Evolutionary conservation across 768 basidiomycete genomes (phyloP).

Genomic region (Kwoniella sp.): DNA sequence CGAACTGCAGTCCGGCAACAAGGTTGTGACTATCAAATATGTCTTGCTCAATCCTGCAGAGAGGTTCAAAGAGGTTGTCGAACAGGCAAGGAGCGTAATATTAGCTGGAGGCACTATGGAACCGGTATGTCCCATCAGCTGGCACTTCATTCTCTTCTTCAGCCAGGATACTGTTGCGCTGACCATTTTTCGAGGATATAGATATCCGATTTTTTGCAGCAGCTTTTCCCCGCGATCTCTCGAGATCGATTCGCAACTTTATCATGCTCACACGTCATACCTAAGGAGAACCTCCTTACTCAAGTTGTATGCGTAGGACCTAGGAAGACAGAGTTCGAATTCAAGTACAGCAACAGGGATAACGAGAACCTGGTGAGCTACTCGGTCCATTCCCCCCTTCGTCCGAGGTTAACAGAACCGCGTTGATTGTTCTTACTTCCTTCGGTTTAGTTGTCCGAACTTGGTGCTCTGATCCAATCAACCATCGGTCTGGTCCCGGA

Average conservation of each 20-base stretch:
- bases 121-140: conserved; percentile 68
- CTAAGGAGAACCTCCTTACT: conserved; percentile 72
- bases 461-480: conserved; percentile 82
- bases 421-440: too few species aligned
- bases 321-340: conserved; percentile 70
- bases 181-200: conserved; percentile 53
- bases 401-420: too few species aligned
- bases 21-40: conserved; percentile 72
- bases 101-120: conserved; percentile 98
- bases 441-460: conserved; percentile 68
- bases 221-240: conserved; percentile 73
- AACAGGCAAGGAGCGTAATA: conserved; percentile 77
- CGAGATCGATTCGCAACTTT: conserved; percentile 70
- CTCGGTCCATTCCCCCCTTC: too few species aligned
- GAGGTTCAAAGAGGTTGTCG: conserved; percentile 78
- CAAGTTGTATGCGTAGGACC: conserved; percentile 76
- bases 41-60: conserved; percentile 90
- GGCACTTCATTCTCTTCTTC: too few species aligned
- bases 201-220: conserved; percentile 83
- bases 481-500: conserved; percentile 74
- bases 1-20: conserved; percentile 19
- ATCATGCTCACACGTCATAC: conserved; percentile 91
- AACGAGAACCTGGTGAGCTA: conserved; percentile 65
- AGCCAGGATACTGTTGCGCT: too few species aligned
- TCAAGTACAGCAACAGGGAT: conserved; percentile 74